Evolutionary conservation across 768 basidiomycete species (phyloP).

Genomic region (Grammothele lineata): DNA sequence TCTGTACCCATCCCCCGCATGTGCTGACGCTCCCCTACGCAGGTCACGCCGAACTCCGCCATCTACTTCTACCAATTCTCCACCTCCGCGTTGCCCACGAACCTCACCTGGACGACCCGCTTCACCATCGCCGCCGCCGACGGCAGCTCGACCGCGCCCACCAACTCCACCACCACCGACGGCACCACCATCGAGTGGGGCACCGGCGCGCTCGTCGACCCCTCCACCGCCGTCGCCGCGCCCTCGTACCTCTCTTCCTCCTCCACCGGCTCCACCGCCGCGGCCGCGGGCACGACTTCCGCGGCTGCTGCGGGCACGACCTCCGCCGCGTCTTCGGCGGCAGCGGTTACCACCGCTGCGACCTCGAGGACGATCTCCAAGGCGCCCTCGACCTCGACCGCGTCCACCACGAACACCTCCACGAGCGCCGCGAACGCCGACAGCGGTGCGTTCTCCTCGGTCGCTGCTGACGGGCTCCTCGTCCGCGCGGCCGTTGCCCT

Average conservation of each 20-base stretch:
- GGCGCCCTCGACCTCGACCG: conserved; percentile 1
- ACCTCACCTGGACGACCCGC: conserved; percentile 63
- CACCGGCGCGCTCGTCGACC: conserved; percentile 46
- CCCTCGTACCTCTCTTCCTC: conserved; percentile 13
- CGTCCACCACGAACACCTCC: background rate
- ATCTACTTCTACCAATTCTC: conserved; percentile 87
- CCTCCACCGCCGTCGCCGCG: conserved; percentile 32
- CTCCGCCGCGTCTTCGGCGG: conserved; percentile 1
- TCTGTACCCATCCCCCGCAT: too few relatives aligned
- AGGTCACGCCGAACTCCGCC: conserved; percentile 64
- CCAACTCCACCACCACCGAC: conserved; percentile 50
- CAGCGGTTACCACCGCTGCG: background rate
- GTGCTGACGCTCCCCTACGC: conserved; percentile 4
- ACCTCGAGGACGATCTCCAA: conserved; percentile 3
- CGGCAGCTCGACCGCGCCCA: conserved; percentile 43
- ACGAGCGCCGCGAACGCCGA: conserved; percentile 1
- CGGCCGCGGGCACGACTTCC: conserved; percentile 1
- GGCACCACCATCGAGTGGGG: conserved; percentile 58
- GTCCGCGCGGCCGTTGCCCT: conserved; percentile 20
- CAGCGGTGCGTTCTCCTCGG: conserved; percentile 12
- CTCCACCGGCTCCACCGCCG: conserved; percentile 5
- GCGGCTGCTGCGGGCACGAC: background rate
- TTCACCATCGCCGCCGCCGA: conserved; percentile 62
- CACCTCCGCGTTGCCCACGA: conserved; percentile 26
- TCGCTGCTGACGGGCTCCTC: conserved; percentile 13